Conservation (phyloP, 163 green algal species). For the Chlorella variabilis region DNA sequence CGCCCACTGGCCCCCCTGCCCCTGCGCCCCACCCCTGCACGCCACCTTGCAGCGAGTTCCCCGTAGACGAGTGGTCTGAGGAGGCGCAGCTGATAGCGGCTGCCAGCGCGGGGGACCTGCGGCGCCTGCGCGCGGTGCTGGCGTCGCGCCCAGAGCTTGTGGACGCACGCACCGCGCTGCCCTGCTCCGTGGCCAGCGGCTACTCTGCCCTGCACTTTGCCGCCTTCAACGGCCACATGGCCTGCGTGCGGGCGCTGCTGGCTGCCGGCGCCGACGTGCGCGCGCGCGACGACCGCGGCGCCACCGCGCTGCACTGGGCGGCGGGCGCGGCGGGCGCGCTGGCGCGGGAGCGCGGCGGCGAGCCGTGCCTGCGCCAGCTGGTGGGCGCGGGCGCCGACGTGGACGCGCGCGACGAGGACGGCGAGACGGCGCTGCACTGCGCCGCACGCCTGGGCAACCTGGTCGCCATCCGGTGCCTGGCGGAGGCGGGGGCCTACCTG, state of each 20-base stretch:
- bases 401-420: neutral
- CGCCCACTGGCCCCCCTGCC: no score
- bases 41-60: neutral
- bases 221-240: neutral
- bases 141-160: neutral
- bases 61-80: neutral
- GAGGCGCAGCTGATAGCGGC: neutral
- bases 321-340: no score
- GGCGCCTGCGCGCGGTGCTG: neutral
- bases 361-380: neutral
- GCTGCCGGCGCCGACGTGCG: neutral
- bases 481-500: neutral
- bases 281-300: neutral
- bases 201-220: constrained; percentile 4
- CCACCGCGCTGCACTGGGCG: neutral
- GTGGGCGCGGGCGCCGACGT: neutral
- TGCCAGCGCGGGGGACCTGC: neutral
- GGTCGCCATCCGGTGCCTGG: neutral
- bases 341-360: neutral
- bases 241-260: neutral
- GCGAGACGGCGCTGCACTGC: neutral
- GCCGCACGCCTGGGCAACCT: neutral
- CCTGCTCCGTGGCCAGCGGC: neutral
- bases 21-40: neutral
- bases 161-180: neutral